A percentile compares a stretch with the other conserved stretches of the same genome.
phyloP scores from a whole-genome alignment of 306 rosid genomes.

The Begonia masoniana region DNA sequence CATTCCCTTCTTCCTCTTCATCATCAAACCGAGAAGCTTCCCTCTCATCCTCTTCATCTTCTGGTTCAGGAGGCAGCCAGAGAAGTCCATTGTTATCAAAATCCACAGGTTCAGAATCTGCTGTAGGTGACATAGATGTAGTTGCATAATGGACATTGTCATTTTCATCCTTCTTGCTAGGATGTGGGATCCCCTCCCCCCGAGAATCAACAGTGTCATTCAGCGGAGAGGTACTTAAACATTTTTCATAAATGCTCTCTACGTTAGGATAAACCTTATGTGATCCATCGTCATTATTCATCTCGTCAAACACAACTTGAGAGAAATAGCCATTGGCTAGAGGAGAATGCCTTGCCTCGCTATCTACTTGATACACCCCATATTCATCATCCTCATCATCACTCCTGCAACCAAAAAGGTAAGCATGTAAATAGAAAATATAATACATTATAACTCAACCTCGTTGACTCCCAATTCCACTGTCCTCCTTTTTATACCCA shows the following conservation, averaged over 20 bases:
- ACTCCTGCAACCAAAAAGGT: conserved; percentile 39
- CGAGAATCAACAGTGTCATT: conserved; percentile 33
- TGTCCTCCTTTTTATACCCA: background rate
- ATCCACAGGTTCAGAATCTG: conserved; percentile 69
- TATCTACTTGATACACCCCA: conserved; percentile 36
- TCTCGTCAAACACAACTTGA: conserved; percentile 43
- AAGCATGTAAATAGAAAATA: conserved; percentile 17
- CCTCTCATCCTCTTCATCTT: conserved; percentile 82
- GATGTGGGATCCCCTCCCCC: conserved; percentile 26
- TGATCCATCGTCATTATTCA: conserved; percentile 33
- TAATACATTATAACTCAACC: background rate
- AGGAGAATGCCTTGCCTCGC: conserved; percentile 37
- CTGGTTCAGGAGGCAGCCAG: conserved; percentile 98
- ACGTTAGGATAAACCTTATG: conserved; percentile 36
- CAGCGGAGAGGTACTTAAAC: conserved; percentile 27
- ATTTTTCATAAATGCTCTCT: conserved; percentile 21
- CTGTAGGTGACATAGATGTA: conserved; percentile 45
- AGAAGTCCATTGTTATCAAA: conserved; percentile 87
- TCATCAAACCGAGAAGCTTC: conserved; percentile 57
- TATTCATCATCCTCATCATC: conserved; percentile 52
- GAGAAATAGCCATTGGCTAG: conserved; percentile 42
- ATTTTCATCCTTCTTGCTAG: conserved; percentile 38
- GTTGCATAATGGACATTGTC: conserved; percentile 45
- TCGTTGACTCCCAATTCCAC: no score
- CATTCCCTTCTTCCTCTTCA: conserved; percentile 48